Conservation (phyloP, 805 yeast species). For the Wickerhamiella parazyma region DNA sequence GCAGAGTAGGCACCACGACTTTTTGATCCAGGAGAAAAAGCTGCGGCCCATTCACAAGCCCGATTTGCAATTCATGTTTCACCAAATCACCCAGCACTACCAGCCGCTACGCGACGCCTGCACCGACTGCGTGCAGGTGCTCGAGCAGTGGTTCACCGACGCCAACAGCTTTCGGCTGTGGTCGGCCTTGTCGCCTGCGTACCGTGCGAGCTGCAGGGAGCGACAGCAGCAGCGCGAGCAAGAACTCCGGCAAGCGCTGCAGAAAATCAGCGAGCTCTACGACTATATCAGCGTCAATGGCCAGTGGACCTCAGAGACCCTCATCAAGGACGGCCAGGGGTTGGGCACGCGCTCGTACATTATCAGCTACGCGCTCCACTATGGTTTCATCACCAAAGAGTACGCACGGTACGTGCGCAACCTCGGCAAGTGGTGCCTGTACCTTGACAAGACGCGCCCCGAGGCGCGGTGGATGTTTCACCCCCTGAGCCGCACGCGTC, state of each 20-base stretch:
- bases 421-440: constrained; percentile 14
- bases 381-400: constrained; percentile 14
- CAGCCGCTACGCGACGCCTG: constrained; percentile 12
- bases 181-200: constrained; percentile 11
- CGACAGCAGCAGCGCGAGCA: constrained; percentile 5
- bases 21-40: neutral
- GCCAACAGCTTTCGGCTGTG: constrained; percentile 17
- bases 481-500: neutral
- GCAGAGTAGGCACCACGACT: constrained; percentile 2
- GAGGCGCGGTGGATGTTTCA: constrained; percentile 12
- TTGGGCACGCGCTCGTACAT: constrained; percentile 10
- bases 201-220: constrained; percentile 5
- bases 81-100: constrained; percentile 9
- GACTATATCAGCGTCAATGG: constrained; percentile 8
- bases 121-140: constrained; percentile 11
- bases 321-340: constrained; percentile 3
- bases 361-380: constrained; percentile 12
- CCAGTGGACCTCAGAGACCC: constrained; percentile 6
- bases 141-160: constrained; percentile 17
- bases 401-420: constrained; percentile 14
- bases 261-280: constrained; percentile 7
- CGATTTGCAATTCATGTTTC: constrained; percentile 11
- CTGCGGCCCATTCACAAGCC: neutral
- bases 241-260: constrained; percentile 5
- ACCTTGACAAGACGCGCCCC: constrained; percentile 13